Evolutionary conservation across 2,329 filamentous ascomycete genomes (phyloP).

Genomic region (Botryosphaeria dothidea): DNA sequence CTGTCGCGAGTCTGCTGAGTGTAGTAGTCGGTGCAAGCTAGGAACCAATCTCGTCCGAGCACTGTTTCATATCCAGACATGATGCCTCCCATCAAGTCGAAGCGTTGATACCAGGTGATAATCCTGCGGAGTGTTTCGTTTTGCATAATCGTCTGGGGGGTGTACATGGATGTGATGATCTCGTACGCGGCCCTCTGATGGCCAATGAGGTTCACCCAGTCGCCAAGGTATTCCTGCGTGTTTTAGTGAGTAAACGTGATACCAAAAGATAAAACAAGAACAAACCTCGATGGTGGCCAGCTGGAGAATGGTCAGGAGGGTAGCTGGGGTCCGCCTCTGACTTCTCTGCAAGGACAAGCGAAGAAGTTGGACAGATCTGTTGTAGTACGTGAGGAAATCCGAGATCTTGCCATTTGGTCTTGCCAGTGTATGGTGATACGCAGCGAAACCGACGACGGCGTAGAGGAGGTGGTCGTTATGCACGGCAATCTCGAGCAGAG

Average conservation of each 20-base stretch:
- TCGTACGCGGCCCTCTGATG: conserved; percentile 89
- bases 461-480: conserved; percentile 81
- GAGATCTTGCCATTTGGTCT: conserved; percentile 72
- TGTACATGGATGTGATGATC: conserved; percentile 76
- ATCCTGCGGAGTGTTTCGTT: conserved; percentile 71
- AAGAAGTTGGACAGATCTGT: conserved; percentile 78
- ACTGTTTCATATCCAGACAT: conserved; percentile 77
- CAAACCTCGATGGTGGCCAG: conserved; percentile 89
- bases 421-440: conserved; percentile 77
- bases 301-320: conserved; percentile 83
- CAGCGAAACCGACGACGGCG: conserved; percentile 82
- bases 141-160: conserved; percentile 71
- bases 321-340: conserved; percentile 71
- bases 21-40: conserved; percentile 63
- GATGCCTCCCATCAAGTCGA: conserved; percentile 81
- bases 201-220: conserved; percentile 91
- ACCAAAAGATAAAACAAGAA: conserved; percentile 5
- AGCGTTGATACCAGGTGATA: conserved; percentile 85
- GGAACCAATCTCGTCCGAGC: conserved; percentile 78
- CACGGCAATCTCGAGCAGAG: conserved; percentile 71
- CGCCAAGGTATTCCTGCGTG: conserved; percentile 82
- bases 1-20: conserved; percentile 58
- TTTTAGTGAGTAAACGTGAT: conserved; percentile 18
- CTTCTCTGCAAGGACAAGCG: conserved; percentile 69
- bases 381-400: conserved; percentile 86